A percentile compares a stretch with the other conserved stretches of the same genome.
These are phyloP conservation scores for Solanum chaucha DNA, from an alignment of 257 asterid genomes.

Conservation along the genomic window DNA sequence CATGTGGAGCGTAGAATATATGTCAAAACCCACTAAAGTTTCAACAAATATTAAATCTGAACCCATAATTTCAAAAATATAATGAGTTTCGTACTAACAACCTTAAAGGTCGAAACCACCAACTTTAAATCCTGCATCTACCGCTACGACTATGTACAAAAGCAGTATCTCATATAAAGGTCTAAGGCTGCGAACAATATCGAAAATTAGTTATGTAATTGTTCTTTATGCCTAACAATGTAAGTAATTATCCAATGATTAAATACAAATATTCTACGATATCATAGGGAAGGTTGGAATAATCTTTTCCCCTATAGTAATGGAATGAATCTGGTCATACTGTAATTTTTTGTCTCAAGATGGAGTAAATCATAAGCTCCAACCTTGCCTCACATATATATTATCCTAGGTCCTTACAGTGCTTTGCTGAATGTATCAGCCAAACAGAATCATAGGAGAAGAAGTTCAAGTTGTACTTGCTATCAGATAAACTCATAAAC, in stretches of 20 bases:
- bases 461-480: neutral
- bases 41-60: neutral
- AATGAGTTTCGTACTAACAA: neutral
- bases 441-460: neutral
- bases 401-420: neutral
- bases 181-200: neutral
- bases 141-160: neutral
- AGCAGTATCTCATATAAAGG: neutral
- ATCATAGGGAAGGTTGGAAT: neutral
- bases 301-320: neutral
- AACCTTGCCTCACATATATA: neutral
- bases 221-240: neutral
- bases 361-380: neutral
- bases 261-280: neutral
- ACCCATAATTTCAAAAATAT: neutral
- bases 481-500: neutral
- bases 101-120: neutral
- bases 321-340: neutral
- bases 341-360: neutral
- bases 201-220: neutral
- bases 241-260: neutral
- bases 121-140: neutral
- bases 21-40: neutral
- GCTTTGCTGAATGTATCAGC: neutral
- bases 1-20: neutral